Conservation (phyloP, 306 rosid genomes). For the Quercus rubra region DNA sequence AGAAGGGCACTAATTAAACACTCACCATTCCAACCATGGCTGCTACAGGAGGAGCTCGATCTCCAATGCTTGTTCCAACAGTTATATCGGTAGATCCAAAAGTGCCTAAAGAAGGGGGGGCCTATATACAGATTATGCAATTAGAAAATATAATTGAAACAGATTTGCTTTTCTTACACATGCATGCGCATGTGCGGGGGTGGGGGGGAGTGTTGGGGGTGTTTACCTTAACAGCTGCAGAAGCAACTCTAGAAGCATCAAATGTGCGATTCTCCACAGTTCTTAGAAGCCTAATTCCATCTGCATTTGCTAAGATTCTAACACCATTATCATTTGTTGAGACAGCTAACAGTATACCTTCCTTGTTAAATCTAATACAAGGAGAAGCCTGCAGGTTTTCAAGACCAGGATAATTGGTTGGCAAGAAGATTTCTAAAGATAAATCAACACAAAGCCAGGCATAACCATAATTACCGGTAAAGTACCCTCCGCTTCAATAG, state of each 20-base stretch:
- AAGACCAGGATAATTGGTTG: conserved; percentile 35
- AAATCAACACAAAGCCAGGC: conserved; percentile 6
- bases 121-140: conserved; percentile 47
- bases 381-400: conserved; percentile 78
- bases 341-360: conserved; percentile 85
- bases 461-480: conserved; percentile 58
- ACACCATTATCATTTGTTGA: conserved; percentile 83
- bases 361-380: conserved; percentile 90
- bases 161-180: conserved; percentile 10
- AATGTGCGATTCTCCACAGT: conserved; percentile 76
- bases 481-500: conserved; percentile 81
- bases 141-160: conserved; percentile 23
- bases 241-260: conserved; percentile 88
- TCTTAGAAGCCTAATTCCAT: conserved; percentile 83
- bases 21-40: conserved; percentile 87
- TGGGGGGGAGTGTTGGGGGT: too few relatives aligned
- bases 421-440: conserved; percentile 2
- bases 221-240: conserved; percentile 85
- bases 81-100: conserved; percentile 62
- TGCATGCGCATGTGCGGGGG: too few relatives aligned
- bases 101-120: conserved; percentile 57
- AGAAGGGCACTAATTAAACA: conserved; percentile 10
- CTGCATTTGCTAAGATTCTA: conserved; percentile 84
- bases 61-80: conserved; percentile 83
- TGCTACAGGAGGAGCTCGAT: conserved; percentile 69